Percentiles rank a stretch among this genome's conserved stretches.
Conservation (phyloP, 2,329 filamentous ascomycete genomes). For the Beauveria varroae region DNA sequence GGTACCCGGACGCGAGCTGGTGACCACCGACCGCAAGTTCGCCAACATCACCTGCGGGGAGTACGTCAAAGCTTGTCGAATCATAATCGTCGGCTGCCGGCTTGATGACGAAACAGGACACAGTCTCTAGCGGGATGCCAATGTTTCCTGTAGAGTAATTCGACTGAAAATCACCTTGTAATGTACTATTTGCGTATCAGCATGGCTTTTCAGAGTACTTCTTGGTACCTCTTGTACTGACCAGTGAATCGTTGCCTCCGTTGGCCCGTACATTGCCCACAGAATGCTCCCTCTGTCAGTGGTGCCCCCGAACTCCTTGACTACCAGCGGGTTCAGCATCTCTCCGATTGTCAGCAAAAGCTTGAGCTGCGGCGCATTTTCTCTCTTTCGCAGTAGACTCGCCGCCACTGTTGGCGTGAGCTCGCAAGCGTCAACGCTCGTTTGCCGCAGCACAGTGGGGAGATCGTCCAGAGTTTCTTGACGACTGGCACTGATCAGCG, state of each 20-base stretch:
- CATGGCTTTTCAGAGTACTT: not conserved
- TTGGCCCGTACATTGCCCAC: slow-evolving; percentile 92
- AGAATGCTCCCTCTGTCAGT: slow-evolving; percentile 52
- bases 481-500: slow-evolving; percentile 64
- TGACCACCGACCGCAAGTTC: slow-evolving; percentile 76
- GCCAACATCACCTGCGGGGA: slow-evolving; percentile 61
- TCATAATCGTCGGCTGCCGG: slow-evolving; percentile 27
- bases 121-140: slow-evolving; percentile 70
- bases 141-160: slow-evolving; percentile 59
- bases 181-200: slow-evolving; percentile 44
- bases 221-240: slow-evolving; percentile 21
- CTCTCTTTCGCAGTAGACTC: slow-evolving; percentile 62
- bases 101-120: slow-evolving; percentile 65
- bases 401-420: slow-evolving; percentile 82
- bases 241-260: slow-evolving; percentile 86
- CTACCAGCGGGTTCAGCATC: slow-evolving; percentile 74
- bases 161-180: slow-evolving; percentile 56
- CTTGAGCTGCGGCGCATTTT: slow-evolving; percentile 58
- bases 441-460: slow-evolving; percentile 52
- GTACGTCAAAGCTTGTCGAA: slow-evolving; percentile 36
- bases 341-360: slow-evolving; percentile 83
- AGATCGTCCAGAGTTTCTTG: slow-evolving; percentile 68
- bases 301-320: slow-evolving; percentile 69
- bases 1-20: slow-evolving; percentile 73
- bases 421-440: slow-evolving; percentile 76